Evolutionary conservation across 495 filamentous ascomycete genomes (phyloP).

Genomic region (Ascobolus immersus): DNA sequence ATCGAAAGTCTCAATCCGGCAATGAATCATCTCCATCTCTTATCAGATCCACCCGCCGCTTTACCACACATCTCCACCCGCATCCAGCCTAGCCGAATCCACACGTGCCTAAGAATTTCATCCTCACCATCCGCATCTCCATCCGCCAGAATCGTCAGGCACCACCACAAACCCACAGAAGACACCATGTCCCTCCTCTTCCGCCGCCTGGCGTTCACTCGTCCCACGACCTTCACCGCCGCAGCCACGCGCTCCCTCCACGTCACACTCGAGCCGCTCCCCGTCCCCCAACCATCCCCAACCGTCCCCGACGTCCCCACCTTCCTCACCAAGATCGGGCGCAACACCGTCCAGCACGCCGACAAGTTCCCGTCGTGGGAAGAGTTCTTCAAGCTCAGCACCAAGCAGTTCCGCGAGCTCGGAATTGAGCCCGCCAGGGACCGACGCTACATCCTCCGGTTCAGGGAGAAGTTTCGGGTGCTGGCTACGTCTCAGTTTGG

Average conservation of each 20-base stretch:
- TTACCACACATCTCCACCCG: too few species aligned
- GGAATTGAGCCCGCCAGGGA: constrained; percentile 67
- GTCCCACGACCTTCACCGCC: constrained; percentile 7
- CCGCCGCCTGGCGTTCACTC: too few species aligned
- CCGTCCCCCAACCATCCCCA: constrained; percentile 45
- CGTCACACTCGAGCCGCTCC: constrained; percentile 14
- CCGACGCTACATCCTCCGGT: constrained; percentile 58
- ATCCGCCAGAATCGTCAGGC: too few species aligned
- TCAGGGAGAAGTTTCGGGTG: constrained; percentile 52
- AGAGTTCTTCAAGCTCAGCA: constrained; percentile 54
- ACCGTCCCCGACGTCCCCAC: constrained; percentile 68
- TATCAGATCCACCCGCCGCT: too few species aligned
- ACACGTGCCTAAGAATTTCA: too few species aligned
- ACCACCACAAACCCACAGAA: too few species aligned
- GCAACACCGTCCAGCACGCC: constrained; percentile 50
- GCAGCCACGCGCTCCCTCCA: constrained; percentile 11
- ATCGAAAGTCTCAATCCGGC: too few species aligned
- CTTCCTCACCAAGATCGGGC: constrained; percentile 82
- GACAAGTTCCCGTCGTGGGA: constrained; percentile 74
- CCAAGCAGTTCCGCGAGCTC: constrained; percentile 47
- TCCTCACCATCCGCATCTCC: too few species aligned
- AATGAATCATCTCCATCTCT: too few species aligned
- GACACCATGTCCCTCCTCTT: too few species aligned
- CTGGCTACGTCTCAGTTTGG: too few species aligned
- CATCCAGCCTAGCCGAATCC: too few species aligned